These are phyloP conservation scores for Coprinopsis strossmayeri DNA, from an alignment of 768 basidiomycete genomes.

Conservation along the genomic window DNA sequence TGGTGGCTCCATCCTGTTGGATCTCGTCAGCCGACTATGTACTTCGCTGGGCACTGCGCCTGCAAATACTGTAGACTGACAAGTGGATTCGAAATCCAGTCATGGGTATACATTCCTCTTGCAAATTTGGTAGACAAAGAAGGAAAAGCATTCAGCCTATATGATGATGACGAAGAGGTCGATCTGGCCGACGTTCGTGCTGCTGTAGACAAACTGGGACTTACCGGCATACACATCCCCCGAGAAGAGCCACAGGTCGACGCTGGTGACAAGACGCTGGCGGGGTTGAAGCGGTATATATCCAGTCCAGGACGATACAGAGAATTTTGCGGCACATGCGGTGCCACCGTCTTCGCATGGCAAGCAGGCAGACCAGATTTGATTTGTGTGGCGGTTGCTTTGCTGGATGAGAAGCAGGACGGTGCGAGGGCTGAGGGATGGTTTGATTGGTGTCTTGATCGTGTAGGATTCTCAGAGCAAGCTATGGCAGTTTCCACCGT, in stretches of 20 bases:
- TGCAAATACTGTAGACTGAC: constrained; percentile 21
- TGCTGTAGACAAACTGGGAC: neutral
- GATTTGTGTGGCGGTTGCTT: constrained; percentile 21
- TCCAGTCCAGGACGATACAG: constrained; percentile 22
- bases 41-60: constrained; percentile 25
- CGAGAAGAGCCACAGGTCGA: neutral
- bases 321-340: constrained; percentile 25
- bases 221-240: neutral
- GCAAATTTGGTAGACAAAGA: constrained; percentile 19
- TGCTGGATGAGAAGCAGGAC: constrained; percentile 20
- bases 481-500: neutral
- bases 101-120: constrained; percentile 21
- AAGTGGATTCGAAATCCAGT: constrained; percentile 21
- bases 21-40: constrained; percentile 15
- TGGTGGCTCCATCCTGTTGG: constrained; percentile 22
- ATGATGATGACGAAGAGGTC: constrained; percentile 4
- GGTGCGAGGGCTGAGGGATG: constrained; percentile 22
- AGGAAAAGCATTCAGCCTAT: constrained; percentile 13
- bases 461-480: constrained; percentile 6
- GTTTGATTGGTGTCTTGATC: constrained; percentile 18
- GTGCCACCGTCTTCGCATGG: constrained; percentile 25
- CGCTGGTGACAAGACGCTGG: constrained; percentile 8
- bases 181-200: neutral
- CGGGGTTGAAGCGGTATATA: constrained; percentile 22
- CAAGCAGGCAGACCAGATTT: constrained; percentile 16